These are phyloP conservation scores for Pseudocercospora eumusae DNA, from an alignment of 2,329 filamentous ascomycete species.

Conservation along the genomic window DNA sequence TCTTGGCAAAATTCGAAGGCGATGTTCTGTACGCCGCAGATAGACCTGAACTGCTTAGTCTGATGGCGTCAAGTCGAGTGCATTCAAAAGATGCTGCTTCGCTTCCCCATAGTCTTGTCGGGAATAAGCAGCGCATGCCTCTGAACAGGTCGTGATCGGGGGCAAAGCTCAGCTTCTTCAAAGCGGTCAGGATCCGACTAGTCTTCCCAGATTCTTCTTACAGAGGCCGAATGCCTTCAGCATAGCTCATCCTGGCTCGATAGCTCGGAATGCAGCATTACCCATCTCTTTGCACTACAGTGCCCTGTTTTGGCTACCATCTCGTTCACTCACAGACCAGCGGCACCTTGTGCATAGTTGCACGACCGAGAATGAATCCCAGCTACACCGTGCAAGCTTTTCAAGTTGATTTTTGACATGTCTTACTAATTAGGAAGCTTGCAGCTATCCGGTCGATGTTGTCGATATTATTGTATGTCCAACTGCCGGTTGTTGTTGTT, in stretches of 20 bases:
- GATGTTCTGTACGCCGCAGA: slow-evolving; percentile 16
- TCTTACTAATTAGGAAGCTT: background rate
- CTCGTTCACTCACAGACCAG: background rate
- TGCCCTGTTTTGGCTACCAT: slow-evolving; percentile 15
- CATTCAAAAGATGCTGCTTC: slow-evolving; percentile 13
- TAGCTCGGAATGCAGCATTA: slow-evolving; percentile 35
- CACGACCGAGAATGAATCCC: background rate
- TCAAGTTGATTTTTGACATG: background rate
- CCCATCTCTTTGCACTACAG: slow-evolving; percentile 34
- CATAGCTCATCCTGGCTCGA: slow-evolving; percentile 27
- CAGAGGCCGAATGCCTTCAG: slow-evolving; percentile 26
- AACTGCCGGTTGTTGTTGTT: too few relatives aligned
- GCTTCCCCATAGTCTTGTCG: slow-evolving; percentile 26
- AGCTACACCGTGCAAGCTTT: background rate
- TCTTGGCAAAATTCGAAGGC: slow-evolving; percentile 28
- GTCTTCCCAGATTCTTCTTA: background rate
- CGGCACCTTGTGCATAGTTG: background rate
- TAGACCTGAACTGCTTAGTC: slow-evolving; percentile 21
- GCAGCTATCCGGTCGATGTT: background rate
- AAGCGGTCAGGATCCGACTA: slow-evolving; percentile 9
- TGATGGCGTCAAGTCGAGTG: slow-evolving; percentile 19
- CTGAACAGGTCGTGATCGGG: slow-evolving; percentile 13
- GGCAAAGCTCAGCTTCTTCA: slow-evolving; percentile 18
- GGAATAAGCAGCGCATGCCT: slow-evolving; percentile 32
- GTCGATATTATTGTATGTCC: too few relatives aligned